Conservation (phyloP, 108 stramenopile genomes). For the Fragilaria crotonensis region DNA sequence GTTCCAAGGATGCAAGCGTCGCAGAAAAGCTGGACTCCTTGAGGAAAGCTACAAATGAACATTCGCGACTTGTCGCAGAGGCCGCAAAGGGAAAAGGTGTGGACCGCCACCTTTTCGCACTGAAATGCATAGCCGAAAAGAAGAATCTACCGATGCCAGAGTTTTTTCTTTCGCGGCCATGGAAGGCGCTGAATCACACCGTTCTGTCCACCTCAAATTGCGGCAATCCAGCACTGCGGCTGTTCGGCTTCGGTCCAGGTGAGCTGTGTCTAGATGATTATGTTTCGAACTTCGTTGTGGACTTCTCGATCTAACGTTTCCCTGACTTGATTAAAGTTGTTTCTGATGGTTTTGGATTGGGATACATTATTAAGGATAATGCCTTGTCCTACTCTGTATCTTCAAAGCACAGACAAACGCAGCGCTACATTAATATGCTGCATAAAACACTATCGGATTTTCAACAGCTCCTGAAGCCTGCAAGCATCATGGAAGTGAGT, state of each 20-base stretch:
- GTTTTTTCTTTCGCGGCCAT: constrained; percentile 63
- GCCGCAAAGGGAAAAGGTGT: constrained; percentile 65
- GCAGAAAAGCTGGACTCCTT: constrained; percentile 56
- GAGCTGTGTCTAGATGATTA: constrained; percentile 20
- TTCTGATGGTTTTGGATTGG: constrained; percentile 69
- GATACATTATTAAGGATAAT: constrained; percentile 81
- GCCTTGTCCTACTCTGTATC: constrained; percentile 65
- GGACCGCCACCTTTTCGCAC: constrained; percentile 74
- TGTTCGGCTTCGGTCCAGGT: constrained; percentile 86
- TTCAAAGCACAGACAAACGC: constrained; percentile 78
- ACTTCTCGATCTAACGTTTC: not conserved
- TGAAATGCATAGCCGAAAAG: constrained; percentile 75
- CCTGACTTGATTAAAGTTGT: constrained; percentile 5
- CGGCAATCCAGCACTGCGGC: constrained; percentile 74
- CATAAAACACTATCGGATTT: constrained; percentile 40
- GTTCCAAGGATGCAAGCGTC: constrained; percentile 16
- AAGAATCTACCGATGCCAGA: constrained; percentile 38
- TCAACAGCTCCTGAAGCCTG: constrained; percentile 25
- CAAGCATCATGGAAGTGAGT: constrained; percentile 17
- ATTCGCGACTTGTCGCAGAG: constrained; percentile 58
- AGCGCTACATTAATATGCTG: constrained; percentile 56
- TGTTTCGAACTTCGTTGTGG: not conserved
- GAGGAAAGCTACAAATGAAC: constrained; percentile 46
- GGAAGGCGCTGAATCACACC: constrained; percentile 70
- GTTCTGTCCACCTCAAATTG: constrained; percentile 82